Evolutionary conservation across 257 asterid genomes (phyloP).

Genomic region (Nicotiana undulata): DNA sequence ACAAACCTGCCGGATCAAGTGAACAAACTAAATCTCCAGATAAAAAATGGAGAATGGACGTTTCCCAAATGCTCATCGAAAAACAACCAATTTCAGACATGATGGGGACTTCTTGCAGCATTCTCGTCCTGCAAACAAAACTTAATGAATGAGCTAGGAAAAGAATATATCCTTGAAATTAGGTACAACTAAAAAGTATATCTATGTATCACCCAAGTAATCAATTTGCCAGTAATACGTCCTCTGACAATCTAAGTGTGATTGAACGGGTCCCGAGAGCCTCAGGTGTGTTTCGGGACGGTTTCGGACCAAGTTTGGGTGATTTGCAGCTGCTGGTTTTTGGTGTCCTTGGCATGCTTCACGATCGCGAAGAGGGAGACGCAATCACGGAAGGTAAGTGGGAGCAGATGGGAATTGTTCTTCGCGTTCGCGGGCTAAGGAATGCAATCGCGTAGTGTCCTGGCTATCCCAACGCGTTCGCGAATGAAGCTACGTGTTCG

Average conservation of each 20-base stretch:
- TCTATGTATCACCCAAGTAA: not conserved
- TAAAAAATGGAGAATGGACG: conserved; percentile 8
- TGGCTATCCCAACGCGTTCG: no score
- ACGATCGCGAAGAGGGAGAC: no score
- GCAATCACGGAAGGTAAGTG: no score
- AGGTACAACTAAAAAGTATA: not conserved
- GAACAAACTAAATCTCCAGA: not conserved
- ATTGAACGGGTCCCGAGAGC: no score
- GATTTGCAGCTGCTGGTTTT: no score
- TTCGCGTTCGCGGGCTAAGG: no score
- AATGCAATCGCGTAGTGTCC: no score
- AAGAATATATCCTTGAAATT: not conserved
- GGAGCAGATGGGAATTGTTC: no score
- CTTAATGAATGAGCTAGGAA: not conserved
- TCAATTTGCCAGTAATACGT: not conserved
- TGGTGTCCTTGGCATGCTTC: no score
- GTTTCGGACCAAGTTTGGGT: no score
- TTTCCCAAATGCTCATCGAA: not conserved
- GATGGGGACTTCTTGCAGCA: conserved; percentile 30
- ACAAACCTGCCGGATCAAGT: conserved; percentile 18
- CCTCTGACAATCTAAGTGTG: not conserved
- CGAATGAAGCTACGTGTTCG: no score
- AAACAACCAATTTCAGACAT: conserved; percentile 31
- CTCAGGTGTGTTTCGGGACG: no score
- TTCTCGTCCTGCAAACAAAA: conserved; percentile 49